Evolutionary conservation across 2,329 filamentous ascomycete genomes (phyloP), one percentile per base, ranked within the genome.

Genomic region (Diaporthe australafricana): DNA sequence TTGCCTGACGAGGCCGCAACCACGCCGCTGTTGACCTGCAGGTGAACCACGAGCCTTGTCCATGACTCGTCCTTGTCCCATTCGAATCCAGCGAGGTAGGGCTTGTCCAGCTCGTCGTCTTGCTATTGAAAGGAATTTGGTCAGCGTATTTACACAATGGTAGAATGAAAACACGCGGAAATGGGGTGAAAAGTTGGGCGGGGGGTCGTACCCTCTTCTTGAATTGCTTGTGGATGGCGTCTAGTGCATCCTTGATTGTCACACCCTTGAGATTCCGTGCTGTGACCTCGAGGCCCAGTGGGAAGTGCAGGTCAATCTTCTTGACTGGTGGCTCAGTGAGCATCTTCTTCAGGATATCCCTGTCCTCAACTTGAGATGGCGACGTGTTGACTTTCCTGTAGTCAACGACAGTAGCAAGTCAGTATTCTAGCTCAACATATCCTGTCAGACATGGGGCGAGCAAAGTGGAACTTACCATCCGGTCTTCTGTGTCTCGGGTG

Each of bases 11-110:
- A 79, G 55, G 81, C 79, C 72, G 79, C 82, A 25, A 65, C 45
- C 74, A 83, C 79, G 73, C 83, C 82, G 73, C 87, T 83, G 63
- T 92, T 88, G 83, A 91, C 92, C 82, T 92, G 92, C 81, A 96
- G 93, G 84, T 96, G 95, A 75, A 98, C 95, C 78, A 97, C 87
- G 79, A 98, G 89, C 75, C 91, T 90, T 69, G 94, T 96, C 91
- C 94, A 98, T 80, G 91, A 94, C 84, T 97, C 94, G 77, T 97
- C 93, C 82, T 93, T 94, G 84, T 98, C 93, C 95, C 95, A 98
- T 87, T 98, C 95, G 86, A 98, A 98, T 76, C 96, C 96, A 79
- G 92, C 92, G 77, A 98, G 92, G 87, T 95, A 94, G 75, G 95
- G 94, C 76, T 89, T 87, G 70, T 96, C 93, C 74, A 98, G 88